A percentile compares a stretch with the other conserved stretches of the same genome.
Conservation (phyloP, 163 green algal species). For the Coccomyxa subellipsoidea region DNA sequence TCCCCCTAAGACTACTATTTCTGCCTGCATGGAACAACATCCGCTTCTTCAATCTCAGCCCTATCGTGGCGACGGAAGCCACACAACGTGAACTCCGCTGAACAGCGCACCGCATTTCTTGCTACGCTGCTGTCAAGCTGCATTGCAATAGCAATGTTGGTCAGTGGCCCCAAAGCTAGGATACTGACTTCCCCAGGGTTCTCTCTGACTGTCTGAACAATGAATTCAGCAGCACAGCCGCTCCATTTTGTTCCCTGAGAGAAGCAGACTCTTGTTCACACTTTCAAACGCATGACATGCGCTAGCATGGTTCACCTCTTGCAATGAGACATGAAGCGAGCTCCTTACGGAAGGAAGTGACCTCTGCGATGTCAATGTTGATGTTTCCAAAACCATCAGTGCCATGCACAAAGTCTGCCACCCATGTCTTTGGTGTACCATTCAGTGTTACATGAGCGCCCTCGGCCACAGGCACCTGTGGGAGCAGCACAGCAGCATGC, state of each 20-base stretch:
- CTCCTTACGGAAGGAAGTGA: not conserved
- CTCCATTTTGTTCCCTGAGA: not conserved
- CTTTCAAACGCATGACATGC: no score
- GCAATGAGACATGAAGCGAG: no score
- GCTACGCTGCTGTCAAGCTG: slow-evolving; percentile 55
- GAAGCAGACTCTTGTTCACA: not conserved
- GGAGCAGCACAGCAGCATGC: no score
- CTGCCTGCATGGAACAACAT: slow-evolving; percentile 28
- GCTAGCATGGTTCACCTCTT: no score
- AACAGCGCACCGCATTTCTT: slow-evolving; percentile 43
- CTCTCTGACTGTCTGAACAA: slow-evolving; percentile 46
- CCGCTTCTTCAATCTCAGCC: slow-evolving; percentile 10
- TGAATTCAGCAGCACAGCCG: slow-evolving; percentile 67
- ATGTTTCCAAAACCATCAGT: slow-evolving; percentile 87
- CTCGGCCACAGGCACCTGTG: slow-evolving; percentile 70
- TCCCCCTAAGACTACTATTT: slow-evolving; percentile 81
- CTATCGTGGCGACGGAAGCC: no score
- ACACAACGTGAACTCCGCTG: no score
- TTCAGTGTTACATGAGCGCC: slow-evolving; percentile 53
- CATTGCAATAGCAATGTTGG: slow-evolving; percentile 79
- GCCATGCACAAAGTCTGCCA: slow-evolving; percentile 89
- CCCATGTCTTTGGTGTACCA: slow-evolving; percentile 56
- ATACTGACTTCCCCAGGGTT: slow-evolving; percentile 66
- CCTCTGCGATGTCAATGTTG: slow-evolving; percentile 17
- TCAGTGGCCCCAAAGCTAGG: slow-evolving; percentile 69